These are phyloP conservation scores for Forsythia suspensa DNA, from an alignment of 257 asterid genomes.

Conservation along the genomic window DNA sequence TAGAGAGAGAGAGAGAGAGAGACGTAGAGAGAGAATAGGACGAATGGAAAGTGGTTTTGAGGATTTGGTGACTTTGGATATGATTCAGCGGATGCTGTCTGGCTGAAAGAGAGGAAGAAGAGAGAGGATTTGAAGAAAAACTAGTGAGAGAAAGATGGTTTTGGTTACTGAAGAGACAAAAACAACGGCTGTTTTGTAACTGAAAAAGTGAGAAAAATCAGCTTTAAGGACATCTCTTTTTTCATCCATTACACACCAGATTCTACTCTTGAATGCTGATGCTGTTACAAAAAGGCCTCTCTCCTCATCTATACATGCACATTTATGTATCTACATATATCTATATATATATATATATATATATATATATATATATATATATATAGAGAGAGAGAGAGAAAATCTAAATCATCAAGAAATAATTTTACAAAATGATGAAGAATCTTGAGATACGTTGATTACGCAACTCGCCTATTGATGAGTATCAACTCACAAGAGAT, in stretches of 20 bases:
- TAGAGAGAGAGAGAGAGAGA: not conserved
- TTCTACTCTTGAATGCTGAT: slow-evolving; percentile 28
- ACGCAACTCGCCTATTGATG: no score
- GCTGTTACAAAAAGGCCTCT: slow-evolving; percentile 31
- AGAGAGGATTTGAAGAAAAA: slow-evolving; percentile 15
- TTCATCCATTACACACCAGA: slow-evolving; percentile 27
- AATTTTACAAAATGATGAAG: no score
- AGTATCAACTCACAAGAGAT: no score
- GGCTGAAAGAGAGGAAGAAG: not conserved
- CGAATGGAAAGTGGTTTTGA: not conserved
- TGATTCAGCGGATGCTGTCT: not conserved
- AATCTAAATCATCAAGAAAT: no score
- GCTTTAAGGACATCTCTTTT: slow-evolving; percentile 15
- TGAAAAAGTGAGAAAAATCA: slow-evolving; percentile 48
- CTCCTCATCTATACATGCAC: slow-evolving; percentile 19
- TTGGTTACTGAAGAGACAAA: slow-evolving; percentile 32
- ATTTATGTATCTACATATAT: not conserved
- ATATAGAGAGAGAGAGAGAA: no score
- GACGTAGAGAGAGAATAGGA: slow-evolving; percentile 25
- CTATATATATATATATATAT: no score
- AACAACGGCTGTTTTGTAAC: slow-evolving; percentile 70
- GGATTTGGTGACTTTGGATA: no score
- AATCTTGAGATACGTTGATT: no score
- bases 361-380: no score
- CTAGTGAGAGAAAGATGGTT: slow-evolving; percentile 9